Conservation (phyloP, 768 basidiomycete species). For the Lactifluus subvellereus region DNA sequence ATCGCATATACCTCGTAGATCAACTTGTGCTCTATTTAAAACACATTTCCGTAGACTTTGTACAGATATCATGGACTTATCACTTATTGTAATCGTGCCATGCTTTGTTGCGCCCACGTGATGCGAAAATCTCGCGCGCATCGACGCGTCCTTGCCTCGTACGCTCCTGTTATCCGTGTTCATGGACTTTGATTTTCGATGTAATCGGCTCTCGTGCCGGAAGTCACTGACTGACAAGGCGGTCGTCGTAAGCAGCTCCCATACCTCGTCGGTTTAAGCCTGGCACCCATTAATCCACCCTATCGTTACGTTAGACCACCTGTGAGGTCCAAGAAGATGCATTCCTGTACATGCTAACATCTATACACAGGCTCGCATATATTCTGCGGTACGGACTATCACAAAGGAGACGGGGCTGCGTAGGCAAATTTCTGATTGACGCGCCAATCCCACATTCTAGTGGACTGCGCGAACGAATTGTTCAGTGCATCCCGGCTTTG, state of each 20-base stretch:
- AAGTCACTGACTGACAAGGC: conserved; percentile 66
- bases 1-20: conserved; percentile 17
- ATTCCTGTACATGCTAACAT: neutral
- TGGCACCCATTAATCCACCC: conserved; percentile 2
- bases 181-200: conserved; percentile 76
- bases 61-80: conserved; percentile 9
- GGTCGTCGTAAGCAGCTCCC: conserved; percentile 59
- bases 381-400: conserved; percentile 54
- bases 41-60: conserved; percentile 12
- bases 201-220: conserved; percentile 75
- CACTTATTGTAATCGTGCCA: neutral
- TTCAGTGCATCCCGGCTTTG: conserved; percentile 75
- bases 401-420: neutral
- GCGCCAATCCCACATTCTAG: conserved; percentile 33
- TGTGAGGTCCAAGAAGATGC: conserved; percentile 35
- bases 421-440: neutral
- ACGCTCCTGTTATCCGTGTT: neutral
- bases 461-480: conserved; percentile 79
- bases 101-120: conserved; percentile 8
- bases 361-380: conserved; percentile 67
- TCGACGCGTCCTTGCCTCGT: neutral
- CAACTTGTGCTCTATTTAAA: conserved; percentile 13
- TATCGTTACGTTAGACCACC: conserved; percentile 42
- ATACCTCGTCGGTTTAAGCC: neutral
- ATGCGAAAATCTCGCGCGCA: neutral